A percentile compares a stretch with the other conserved stretches of the same genome.
Evolutionary conservation across 2,329 filamentous ascomycete species (phyloP).

Genomic region (Sclerotinia subarctica): DNA sequence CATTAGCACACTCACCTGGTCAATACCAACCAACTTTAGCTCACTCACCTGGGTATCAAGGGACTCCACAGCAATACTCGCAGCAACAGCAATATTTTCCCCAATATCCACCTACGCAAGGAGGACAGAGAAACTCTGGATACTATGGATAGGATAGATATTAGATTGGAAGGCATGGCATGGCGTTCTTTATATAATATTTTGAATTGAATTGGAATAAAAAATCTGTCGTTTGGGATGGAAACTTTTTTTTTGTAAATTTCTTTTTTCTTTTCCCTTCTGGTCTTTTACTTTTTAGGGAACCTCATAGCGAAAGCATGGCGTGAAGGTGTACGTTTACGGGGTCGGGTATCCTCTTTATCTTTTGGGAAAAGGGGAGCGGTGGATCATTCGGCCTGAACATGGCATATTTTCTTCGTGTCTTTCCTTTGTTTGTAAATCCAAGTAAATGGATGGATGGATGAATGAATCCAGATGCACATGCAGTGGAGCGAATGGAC

Average conservation of each 20-base stretch:
- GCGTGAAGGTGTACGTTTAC: background rate
- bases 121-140: slow-evolving; percentile 24
- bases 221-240: background rate
- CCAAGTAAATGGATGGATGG: slow-evolving; percentile 9
- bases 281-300: background rate
- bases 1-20: slow-evolving; percentile 7
- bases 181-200: background rate
- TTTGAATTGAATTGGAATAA: background rate
- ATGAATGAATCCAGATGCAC: background rate
- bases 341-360: background rate
- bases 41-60: slow-evolving; percentile 20
- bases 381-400: background rate
- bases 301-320: slow-evolving; percentile 1
- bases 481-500: background rate
- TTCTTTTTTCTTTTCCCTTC: background rate
- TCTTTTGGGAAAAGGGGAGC: too few species aligned
- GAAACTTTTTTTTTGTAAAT: background rate
- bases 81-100: slow-evolving; percentile 26
- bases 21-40: background rate
- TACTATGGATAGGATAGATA: slow-evolving; percentile 24
- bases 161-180: background rate
- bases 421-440: background rate
- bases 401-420: background rate
- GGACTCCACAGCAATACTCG: slow-evolving; percentile 24
- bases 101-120: slow-evolving; percentile 24